Evolutionary conservation across 2,329 filamentous ascomycete genomes (phyloP).

Genomic region (Purpureocillium takamizusanense): DNA sequence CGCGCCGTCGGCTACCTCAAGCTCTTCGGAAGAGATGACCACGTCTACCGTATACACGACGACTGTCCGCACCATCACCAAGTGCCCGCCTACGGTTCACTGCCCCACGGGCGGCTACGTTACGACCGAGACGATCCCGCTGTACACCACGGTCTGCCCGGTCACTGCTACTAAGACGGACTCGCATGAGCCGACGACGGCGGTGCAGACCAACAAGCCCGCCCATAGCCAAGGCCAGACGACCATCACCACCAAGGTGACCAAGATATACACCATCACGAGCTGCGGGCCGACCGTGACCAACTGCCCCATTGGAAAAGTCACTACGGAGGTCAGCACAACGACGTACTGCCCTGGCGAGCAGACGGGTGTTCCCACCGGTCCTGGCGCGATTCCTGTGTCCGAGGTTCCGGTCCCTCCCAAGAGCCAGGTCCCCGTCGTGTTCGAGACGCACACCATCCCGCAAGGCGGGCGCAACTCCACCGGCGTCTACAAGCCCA

Average conservation of each 20-base stretch:
- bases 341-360: conserved; percentile 10
- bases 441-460: conserved; percentile 1
- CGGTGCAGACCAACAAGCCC: not conserved
- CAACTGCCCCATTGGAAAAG: conserved; percentile 37
- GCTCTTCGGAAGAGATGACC: not conserved
- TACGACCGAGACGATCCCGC: conserved; percentile 25
- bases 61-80: conserved; percentile 38
- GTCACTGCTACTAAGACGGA: conserved; percentile 8
- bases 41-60: conserved; percentile 26
- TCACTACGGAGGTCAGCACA: conserved; percentile 9
- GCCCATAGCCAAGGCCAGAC: conserved; percentile 27
- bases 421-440: conserved; percentile 5
- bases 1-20: not conserved
- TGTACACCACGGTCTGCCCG: conserved; percentile 33
- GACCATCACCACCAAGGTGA: conserved; percentile 36
- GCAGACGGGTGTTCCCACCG: not conserved
- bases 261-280: conserved; percentile 47
- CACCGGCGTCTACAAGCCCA: conserved; percentile 1
- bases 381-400: no score
- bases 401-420: not conserved
- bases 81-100: conserved; percentile 33
- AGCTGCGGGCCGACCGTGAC: conserved; percentile 47
- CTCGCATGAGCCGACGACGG: not conserved
- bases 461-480: conserved; percentile 2
- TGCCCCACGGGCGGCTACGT: conserved; percentile 21